A percentile compares a stretch with the other conserved stretches of the same genome.
Conservation (phyloP, 805 yeast genomes). For the Maudiozyma barnettii region DNA sequence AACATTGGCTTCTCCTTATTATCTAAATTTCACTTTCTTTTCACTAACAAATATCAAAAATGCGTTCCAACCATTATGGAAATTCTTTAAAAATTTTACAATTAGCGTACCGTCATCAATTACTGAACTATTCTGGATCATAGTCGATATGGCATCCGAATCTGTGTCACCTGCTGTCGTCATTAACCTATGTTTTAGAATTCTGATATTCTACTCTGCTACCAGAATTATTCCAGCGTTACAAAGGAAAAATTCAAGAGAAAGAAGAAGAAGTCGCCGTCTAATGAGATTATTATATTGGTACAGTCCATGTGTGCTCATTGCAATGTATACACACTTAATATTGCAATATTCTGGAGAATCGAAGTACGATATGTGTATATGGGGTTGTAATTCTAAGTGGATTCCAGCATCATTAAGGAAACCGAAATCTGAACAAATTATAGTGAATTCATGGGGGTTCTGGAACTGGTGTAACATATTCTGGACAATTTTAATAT, state of each 20-base stretch:
- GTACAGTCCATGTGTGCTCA: slow-evolving; percentile 86
- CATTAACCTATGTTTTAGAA: slow-evolving; percentile 73
- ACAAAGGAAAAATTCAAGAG: slow-evolving; percentile 28
- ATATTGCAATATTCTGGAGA: slow-evolving; percentile 83
- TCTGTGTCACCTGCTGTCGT: slow-evolving; percentile 75
- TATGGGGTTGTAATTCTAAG: slow-evolving; percentile 36
- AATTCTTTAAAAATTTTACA: slow-evolving; percentile 22
- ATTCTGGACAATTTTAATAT: slow-evolving; percentile 66
- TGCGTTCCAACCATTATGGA: slow-evolving; percentile 23
- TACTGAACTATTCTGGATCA: slow-evolving; percentile 20
- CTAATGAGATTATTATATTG: slow-evolving; percentile 60
- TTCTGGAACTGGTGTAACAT: slow-evolving; percentile 97
- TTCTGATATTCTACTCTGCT: slow-evolving; percentile 82
- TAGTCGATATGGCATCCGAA: slow-evolving; percentile 39
- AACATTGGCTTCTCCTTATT: slow-evolving; percentile 1
- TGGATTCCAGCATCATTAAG: slow-evolving; percentile 27
- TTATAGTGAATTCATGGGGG: slow-evolving; percentile 66
- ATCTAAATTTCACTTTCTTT: slow-evolving; percentile 1
- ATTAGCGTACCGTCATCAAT: slow-evolving; percentile 26
- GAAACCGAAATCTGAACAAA: slow-evolving; percentile 7
- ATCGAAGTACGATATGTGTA: slow-evolving; percentile 49
- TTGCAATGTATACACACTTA: slow-evolving; percentile 90
- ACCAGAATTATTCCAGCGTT: slow-evolving; percentile 85
- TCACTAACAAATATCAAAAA: slow-evolving; percentile 6
- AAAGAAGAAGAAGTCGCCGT: slow-evolving; percentile 22